phyloP scores from a whole-genome alignment of 176 grass and related monocot genomes.

The Paspalum notatum region DNA sequence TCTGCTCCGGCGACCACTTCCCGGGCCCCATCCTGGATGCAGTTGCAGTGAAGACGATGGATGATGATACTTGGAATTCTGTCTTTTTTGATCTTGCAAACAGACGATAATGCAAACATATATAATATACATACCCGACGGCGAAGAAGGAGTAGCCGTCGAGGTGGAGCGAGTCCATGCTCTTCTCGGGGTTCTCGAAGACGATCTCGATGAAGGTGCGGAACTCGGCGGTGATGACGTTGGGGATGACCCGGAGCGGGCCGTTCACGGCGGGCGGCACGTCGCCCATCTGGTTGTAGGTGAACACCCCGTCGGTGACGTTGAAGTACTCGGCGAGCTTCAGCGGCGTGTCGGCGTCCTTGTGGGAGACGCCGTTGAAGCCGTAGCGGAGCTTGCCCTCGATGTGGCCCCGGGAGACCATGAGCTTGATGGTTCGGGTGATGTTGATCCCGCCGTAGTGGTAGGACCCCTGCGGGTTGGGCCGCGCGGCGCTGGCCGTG shows the following conservation, averaged over 20 bases:
- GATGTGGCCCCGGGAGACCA: conserved; percentile 39
- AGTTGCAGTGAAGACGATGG: no score
- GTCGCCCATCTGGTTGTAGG: conserved; percentile 67
- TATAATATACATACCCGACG: no score
- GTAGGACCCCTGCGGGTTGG: conserved; percentile 96
- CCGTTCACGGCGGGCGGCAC: conserved; percentile 33
- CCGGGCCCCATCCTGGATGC: conserved; percentile 77
- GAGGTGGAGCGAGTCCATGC: conserved; percentile 57
- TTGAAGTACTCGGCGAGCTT: conserved; percentile 94
- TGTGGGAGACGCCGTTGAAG: conserved; percentile 68
- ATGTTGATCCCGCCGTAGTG: conserved; percentile 98
- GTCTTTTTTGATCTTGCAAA: no score
- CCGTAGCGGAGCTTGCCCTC: conserved; percentile 66
- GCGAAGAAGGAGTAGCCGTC: conserved; percentile 74
- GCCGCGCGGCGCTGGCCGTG: conserved; percentile 87
- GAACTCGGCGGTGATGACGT: conserved; percentile 58
- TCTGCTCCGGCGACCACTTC: conserved; percentile 47
- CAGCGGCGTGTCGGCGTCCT: conserved; percentile 55
- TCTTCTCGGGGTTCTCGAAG: conserved; percentile 80
- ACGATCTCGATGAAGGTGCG: conserved; percentile 71
- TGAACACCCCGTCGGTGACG: conserved; percentile 56
- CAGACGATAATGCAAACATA: no score
- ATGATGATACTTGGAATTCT: no score
- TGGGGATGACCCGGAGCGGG: conserved; percentile 33
- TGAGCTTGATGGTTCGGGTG: conserved; percentile 86